Evolutionary conservation across 2,329 filamentous ascomycete species (phyloP).

Genomic region (Aspergillus cejpii): DNA sequence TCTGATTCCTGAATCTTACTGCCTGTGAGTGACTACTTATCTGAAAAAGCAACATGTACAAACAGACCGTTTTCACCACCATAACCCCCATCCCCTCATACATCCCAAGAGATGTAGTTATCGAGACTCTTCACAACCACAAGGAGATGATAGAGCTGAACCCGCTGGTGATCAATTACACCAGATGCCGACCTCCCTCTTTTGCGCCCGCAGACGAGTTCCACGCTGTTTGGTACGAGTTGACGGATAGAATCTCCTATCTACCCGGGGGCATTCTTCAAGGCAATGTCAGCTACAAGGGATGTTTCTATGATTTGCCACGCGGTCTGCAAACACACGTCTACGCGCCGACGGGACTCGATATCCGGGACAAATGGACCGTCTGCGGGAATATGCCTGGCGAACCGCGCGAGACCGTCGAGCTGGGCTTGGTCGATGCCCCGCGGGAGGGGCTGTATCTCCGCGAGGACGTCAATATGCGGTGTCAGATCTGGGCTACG

Average conservation of each 20-base stretch:
- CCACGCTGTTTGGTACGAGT: slow-evolving; percentile 66
- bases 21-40: no score
- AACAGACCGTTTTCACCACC: slow-evolving; percentile 65
- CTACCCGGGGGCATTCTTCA: slow-evolving; percentile 60
- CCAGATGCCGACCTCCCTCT: slow-evolving; percentile 59
- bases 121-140: slow-evolving; percentile 72
- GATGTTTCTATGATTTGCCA: slow-evolving; percentile 68
- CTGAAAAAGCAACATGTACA: slow-evolving; percentile 50
- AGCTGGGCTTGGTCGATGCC: slow-evolving; percentile 56
- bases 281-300: slow-evolving; percentile 68
- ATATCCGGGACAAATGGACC: slow-evolving; percentile 72
- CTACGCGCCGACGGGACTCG: slow-evolving; percentile 73
- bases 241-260: slow-evolving; percentile 71
- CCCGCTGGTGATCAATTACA: slow-evolving; percentile 68
- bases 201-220: slow-evolving; percentile 65
- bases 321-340: slow-evolving; percentile 73
- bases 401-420: slow-evolving; percentile 58
- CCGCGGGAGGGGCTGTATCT: slow-evolving; percentile 68
- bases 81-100: slow-evolving; percentile 67
- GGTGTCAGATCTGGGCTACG: slow-evolving; percentile 69
- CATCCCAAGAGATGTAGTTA: slow-evolving; percentile 62
- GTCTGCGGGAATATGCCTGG: slow-evolving; percentile 65
- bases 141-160: slow-evolving; percentile 81
- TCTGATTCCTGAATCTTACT: no score
- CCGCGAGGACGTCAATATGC: slow-evolving; percentile 77